Percentiles rank a stretch among this genome's conserved stretches.
phyloP scores from a whole-genome alignment of 2,329 filamentous ascomycete species.

The Aspergillus ochraceoroseus region DNA sequence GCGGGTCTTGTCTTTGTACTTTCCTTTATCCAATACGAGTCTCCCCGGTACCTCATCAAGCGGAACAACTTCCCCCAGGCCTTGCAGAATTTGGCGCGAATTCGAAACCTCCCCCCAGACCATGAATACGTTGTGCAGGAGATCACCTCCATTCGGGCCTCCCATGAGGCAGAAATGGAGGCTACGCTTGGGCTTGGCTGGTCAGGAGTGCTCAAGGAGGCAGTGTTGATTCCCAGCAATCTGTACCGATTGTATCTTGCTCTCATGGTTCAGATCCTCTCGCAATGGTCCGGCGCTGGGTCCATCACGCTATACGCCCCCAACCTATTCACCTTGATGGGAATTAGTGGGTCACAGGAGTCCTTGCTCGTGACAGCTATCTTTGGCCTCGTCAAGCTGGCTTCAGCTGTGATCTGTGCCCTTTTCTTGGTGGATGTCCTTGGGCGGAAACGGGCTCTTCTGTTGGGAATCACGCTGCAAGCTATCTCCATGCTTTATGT shows the following conservation, averaged over 20 bases:
- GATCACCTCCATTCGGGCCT: conserved; percentile 59
- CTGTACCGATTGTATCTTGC: conserved; percentile 67
- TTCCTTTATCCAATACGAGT: conserved; percentile 65
- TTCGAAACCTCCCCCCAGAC: conserved; percentile 57
- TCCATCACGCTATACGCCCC: conserved; percentile 73
- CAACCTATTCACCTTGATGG: conserved; percentile 67
- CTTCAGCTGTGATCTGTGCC: conserved; percentile 62
- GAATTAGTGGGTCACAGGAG: conserved; percentile 62
- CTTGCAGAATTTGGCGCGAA: conserved; percentile 42
- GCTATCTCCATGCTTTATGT: conserved; percentile 60
- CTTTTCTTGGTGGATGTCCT: conserved; percentile 76
- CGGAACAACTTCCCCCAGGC: conserved; percentile 53
- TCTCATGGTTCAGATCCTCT: conserved; percentile 63
- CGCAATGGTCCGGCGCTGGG: conserved; percentile 69
- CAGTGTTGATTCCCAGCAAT: conserved; percentile 63
- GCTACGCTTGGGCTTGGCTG: conserved; percentile 62
- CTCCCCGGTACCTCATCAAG: conserved; percentile 66
- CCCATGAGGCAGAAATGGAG: conserved; percentile 66
- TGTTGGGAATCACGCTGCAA: conserved; percentile 58
- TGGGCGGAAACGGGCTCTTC: conserved; percentile 64
- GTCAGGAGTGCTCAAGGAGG: conserved; percentile 62
- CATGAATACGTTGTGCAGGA: conserved; percentile 60
- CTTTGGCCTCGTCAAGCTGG: conserved; percentile 70
- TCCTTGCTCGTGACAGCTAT: conserved; percentile 68
- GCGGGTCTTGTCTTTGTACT: conserved; percentile 65